These are phyloP conservation scores for Lizonia empirigonia DNA, from an alignment of 2,329 filamentous ascomycete species.

Conservation along the genomic window DNA sequence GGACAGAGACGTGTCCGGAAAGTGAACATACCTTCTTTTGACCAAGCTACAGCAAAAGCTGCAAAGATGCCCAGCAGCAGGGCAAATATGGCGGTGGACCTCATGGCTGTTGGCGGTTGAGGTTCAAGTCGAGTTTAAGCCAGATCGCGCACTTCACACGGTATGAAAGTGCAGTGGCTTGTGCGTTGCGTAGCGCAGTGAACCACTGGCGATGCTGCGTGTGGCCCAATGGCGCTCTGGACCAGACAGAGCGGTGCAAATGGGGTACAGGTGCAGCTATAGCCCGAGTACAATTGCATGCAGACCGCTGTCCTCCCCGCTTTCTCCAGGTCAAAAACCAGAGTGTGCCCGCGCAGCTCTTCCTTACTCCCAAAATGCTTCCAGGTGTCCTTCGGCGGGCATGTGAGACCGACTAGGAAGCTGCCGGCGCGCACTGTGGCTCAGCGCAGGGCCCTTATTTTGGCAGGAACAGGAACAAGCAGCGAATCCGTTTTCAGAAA, in stretches of 20 bases:
- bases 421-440: slow-evolving; percentile 12
- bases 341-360: not conserved
- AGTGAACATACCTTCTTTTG: slow-evolving; percentile 73
- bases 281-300: slow-evolving; percentile 3
- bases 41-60: slow-evolving; percentile 78
- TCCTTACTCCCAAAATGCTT: not conserved
- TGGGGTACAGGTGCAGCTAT: slow-evolving; percentile 12
- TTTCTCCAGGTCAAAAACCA: not conserved
- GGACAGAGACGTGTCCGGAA: not conserved
- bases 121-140: slow-evolving; percentile 21
- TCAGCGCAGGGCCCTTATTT: slow-evolving; percentile 11
- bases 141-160: slow-evolving; percentile 29
- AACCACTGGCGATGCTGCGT: slow-evolving; percentile 28
- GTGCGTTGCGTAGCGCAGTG: slow-evolving; percentile 34
- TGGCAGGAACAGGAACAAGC: slow-evolving; percentile 4
- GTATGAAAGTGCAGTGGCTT: slow-evolving; percentile 38
- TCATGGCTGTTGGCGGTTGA: slow-evolving; percentile 63
- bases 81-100: slow-evolving; percentile 65
- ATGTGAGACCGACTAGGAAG: slow-evolving; percentile 9
- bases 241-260: slow-evolving; percentile 11
- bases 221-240: slow-evolving; percentile 24
- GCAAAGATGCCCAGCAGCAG: slow-evolving; percentile 72
- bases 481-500: slow-evolving; percentile 5
- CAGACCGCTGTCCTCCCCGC: slow-evolving; percentile 3
- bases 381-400: slow-evolving; percentile 8